Conservation (phyloP, 768 basidiomycete species). For the Mycena crocata region DNA sequence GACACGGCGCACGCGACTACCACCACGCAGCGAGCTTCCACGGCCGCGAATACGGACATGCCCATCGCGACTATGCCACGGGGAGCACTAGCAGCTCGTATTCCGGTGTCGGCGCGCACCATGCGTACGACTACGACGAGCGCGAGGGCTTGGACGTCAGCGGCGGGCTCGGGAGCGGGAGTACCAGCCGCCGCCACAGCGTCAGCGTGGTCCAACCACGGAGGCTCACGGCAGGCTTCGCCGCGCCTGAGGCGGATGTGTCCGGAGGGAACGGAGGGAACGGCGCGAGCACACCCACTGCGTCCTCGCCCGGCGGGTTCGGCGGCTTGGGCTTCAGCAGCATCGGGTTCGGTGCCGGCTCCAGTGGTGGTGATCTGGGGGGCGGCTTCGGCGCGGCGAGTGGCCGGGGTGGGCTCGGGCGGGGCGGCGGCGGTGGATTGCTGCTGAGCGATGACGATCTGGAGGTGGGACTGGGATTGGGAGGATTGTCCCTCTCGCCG, state of each 20-base stretch:
- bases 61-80: too few species aligned
- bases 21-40: too few species aligned
- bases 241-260: constrained; percentile 18
- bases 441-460: constrained; percentile 86
- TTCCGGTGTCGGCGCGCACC: too few species aligned
- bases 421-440: constrained; percentile 63
- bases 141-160: constrained; percentile 18
- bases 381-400: too few species aligned
- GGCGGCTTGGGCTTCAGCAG: background rate
- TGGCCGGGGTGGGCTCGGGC: too few species aligned
- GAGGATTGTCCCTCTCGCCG: constrained; percentile 46
- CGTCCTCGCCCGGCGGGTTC: background rate
- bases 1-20: constrained; percentile 58
- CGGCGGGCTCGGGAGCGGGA: constrained; percentile 67
- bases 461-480: constrained; percentile 51
- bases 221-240: constrained; percentile 48
- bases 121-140: constrained; percentile 54
- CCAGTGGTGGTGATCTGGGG: background rate
- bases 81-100: too few species aligned
- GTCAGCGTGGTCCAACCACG: constrained; percentile 86
- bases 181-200: constrained; percentile 85
- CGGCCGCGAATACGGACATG: too few species aligned
- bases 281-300: background rate
- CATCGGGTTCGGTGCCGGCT: background rate
- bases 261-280: too few species aligned